phyloP scores from a whole-genome alignment of 257 asterid species.

The Nicotiana otophora region DNA sequence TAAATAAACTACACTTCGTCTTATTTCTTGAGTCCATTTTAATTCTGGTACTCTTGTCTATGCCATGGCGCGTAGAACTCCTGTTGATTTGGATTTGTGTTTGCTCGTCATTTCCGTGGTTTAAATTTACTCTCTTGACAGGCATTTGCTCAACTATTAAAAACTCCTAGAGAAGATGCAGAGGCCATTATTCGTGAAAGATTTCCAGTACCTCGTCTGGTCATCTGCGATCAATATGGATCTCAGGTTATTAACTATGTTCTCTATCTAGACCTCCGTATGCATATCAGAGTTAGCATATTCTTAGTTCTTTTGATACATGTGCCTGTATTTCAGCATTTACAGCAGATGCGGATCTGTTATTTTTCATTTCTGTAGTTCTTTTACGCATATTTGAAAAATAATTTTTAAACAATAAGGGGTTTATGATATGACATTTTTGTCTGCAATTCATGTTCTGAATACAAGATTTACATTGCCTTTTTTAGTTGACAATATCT shows the following conservation, averaged over 20 bases:
- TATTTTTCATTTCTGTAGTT: background rate
- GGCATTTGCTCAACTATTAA: slow-evolving; percentile 84
- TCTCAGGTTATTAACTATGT: slow-evolving; percentile 58
- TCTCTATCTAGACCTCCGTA: background rate
- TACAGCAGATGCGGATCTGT: background rate
- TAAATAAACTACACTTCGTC: background rate
- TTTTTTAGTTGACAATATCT: background rate
- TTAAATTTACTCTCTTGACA: slow-evolving; percentile 26
- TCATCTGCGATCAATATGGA: slow-evolving; percentile 92
- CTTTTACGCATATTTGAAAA: background rate
- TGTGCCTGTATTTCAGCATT: background rate
- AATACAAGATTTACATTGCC: background rate
- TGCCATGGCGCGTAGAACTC: background rate
- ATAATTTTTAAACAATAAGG: background rate
- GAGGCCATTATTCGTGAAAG: slow-evolving; percentile 64
- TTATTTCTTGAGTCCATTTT: background rate
- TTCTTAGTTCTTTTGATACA: background rate
- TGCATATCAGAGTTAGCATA: background rate
- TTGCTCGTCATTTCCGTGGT: slow-evolving; percentile 1
- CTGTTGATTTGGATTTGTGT: background rate
- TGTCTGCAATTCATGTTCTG: background rate
- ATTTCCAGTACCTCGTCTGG: slow-evolving; percentile 95
- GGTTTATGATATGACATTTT: background rate
- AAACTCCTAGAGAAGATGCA: slow-evolving; percentile 78
- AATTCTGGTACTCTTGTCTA: background rate